Conservation (phyloP, 768 basidiomycete genomes). For the Coprinopsis sp. region DNA sequence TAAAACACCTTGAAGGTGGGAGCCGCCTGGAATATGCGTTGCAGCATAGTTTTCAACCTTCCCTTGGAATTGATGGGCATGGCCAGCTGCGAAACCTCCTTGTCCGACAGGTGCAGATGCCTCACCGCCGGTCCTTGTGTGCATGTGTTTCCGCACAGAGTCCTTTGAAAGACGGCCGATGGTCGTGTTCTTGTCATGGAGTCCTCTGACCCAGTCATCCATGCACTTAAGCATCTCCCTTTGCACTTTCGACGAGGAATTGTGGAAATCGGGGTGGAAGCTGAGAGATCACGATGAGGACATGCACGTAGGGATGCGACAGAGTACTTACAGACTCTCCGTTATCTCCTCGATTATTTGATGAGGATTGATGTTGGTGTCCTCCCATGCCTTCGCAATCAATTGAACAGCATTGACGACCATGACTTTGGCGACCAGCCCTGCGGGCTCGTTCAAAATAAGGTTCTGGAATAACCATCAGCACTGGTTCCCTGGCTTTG, state of each 20-base stretch:
- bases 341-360: conserved; percentile 57
- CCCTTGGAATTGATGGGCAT: conserved; percentile 47
- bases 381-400: conserved; percentile 83
- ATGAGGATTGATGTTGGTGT: conserved; percentile 53
- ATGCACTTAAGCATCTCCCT: conserved; percentile 72
- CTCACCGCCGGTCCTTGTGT: conserved; percentile 55
- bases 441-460: conserved; percentile 81
- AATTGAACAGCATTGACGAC: conserved; percentile 61
- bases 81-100: conserved; percentile 42
- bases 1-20: conserved; percentile 29
- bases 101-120: conserved; percentile 42
- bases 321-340: conserved; percentile 53
- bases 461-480: conserved; percentile 46
- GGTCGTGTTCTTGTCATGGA: conserved; percentile 44
- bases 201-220: conserved; percentile 53
- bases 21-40: conserved; percentile 43
- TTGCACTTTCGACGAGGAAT: conserved; percentile 59
- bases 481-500: neutral
- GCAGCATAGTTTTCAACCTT: conserved; percentile 42
- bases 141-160: conserved; percentile 67
- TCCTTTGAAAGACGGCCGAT: conserved; percentile 59
- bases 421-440: conserved; percentile 63
- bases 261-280: conserved; percentile 83
- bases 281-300: conserved; percentile 27
- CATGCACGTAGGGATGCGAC: neutral